Percentiles rank a stretch among this genome's conserved stretches.
phyloP scores from a whole-genome alignment of 2,329 filamentous ascomycete genomes.

The Alternaria ventricosa region DNA sequence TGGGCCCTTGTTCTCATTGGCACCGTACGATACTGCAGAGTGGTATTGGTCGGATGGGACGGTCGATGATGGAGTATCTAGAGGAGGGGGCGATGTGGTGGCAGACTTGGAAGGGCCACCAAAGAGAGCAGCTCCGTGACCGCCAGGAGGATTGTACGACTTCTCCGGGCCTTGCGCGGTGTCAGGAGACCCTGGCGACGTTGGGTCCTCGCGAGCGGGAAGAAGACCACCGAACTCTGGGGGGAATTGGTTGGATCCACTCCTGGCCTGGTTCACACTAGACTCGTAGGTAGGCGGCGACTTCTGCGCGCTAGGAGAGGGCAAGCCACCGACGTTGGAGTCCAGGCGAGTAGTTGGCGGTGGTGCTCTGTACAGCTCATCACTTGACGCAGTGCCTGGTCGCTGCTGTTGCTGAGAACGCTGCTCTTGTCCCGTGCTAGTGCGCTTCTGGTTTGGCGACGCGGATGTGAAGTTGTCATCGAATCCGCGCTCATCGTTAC shows the following conservation, averaged over 20 bases:
- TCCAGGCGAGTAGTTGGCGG: slow-evolving; percentile 45
- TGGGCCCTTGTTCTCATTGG: slow-evolving; percentile 38
- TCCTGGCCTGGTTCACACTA: slow-evolving; percentile 45
- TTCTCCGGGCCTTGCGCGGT: slow-evolving; percentile 48
- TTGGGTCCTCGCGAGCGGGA: slow-evolving; percentile 62
- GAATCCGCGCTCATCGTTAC: slow-evolving; percentile 73
- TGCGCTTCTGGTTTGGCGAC: slow-evolving; percentile 48
- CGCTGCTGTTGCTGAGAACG: slow-evolving; percentile 34
- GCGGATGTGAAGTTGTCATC: slow-evolving; percentile 88
- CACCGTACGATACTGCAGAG: slow-evolving; percentile 49
- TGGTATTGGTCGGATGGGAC: slow-evolving; percentile 53
- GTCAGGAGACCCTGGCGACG: slow-evolving; percentile 44
- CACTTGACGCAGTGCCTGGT: slow-evolving; percentile 35
- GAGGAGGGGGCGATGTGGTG: slow-evolving; percentile 48
- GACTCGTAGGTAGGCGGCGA: slow-evolving; percentile 66
- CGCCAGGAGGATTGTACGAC: slow-evolving; percentile 45
- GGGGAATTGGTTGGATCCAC: slow-evolving; percentile 56
- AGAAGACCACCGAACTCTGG: slow-evolving; percentile 63
- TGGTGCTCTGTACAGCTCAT: slow-evolving; percentile 42
- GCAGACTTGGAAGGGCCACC: slow-evolving; percentile 46
- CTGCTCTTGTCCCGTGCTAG: slow-evolving; percentile 33
- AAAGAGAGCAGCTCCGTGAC: slow-evolving; percentile 51
- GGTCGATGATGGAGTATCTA: slow-evolving; percentile 50
- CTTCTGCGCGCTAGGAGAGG: slow-evolving; percentile 61
- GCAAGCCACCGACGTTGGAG: slow-evolving; percentile 52